Evolutionary conservation across 208 protist genomes (phyloP), one percentile per base, ranked within the genome.

Genomic region (Naegleria fowleri): DNA sequence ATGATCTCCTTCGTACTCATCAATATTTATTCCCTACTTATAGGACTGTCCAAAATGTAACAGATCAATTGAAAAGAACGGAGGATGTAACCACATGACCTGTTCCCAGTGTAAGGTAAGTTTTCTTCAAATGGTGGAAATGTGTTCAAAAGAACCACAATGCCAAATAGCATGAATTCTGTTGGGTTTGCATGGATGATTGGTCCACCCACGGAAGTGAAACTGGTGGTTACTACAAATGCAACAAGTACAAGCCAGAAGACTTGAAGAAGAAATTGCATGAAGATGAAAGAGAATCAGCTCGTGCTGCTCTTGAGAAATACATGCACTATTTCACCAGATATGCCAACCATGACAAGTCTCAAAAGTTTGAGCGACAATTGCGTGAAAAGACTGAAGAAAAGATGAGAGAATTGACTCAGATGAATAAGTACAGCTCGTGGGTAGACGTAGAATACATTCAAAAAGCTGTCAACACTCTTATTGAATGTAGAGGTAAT

Each of bases 31-130:
- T 67, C 22, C 13, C 11, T 22, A n/a, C n/a, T n/a, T n/a, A 67
- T 67, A 67, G 55, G 33, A 83, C 9, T 90, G 86, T 76, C 87
- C 87, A 39, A 90, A 90, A 90, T 90, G 96, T 91, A 90, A 93
- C 15, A 91, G 90, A 7, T 84, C 90, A 19, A 98, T 98, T 43
- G 94, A 98, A 92, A 98, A 98, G 92, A 97, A 96, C 86, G 95
- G 93, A 9, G 97, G 97, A 51, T 98, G 97, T 92, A 97, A 79
- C 39, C 87, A 90, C 39, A 90, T 90, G 87, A 90, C 87, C 36
- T 90, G 87, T 48, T 79, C 55, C 11, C 33, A 67, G 33, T 90
- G 87, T 51, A 79, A 79, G 43, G 43, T 48, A 48, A 9, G 43
- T 48, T 48, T 48, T 48, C 43, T 48, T 48, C 43, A 48, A 48